Evolutionary conservation across 2,329 filamentous ascomycete genomes (phyloP).

Genomic region (Colletotrichum liriopes): DNA sequence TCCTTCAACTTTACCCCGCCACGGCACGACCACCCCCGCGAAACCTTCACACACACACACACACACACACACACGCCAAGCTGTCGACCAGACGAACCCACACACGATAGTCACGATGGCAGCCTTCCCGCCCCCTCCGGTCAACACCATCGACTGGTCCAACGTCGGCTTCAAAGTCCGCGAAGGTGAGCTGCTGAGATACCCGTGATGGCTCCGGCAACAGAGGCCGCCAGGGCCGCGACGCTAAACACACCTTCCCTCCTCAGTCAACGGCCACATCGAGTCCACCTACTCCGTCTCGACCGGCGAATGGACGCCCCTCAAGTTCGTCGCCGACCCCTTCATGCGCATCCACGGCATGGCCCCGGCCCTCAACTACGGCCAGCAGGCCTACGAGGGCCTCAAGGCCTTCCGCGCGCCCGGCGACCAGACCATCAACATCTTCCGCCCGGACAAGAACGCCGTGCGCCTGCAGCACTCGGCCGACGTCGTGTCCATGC

Average conservation of each 20-base stretch:
- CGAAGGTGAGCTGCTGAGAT: conserved; percentile 73
- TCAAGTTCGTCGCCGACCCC: conserved; percentile 85
- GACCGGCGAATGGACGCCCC: conserved; percentile 83
- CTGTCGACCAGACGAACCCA: neutral
- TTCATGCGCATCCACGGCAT: conserved; percentile 94
- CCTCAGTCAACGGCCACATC: conserved; percentile 92
- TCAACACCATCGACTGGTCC: conserved; percentile 91
- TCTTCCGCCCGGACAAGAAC: conserved; percentile 92
- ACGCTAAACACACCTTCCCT: conserved; percentile 10
- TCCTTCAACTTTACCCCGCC: neutral
- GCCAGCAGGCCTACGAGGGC: conserved; percentile 98
- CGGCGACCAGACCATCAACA: conserved; percentile 77
- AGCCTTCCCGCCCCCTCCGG: conserved; percentile 82
- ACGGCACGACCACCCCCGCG: conserved; percentile 7
- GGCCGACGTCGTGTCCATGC: conserved; percentile 86
- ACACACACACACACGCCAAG: neutral
- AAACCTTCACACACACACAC: conserved; percentile 11
- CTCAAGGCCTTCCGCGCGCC: conserved; percentile 94
- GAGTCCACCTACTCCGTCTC: conserved; percentile 86
- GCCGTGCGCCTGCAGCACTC: conserved; percentile 88
- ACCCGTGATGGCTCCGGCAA: neutral
- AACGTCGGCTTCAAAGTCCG: conserved; percentile 94
- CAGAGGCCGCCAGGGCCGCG: neutral
- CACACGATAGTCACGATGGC: conserved; percentile 56
- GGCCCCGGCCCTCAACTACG: conserved; percentile 96